Base-by-base conservation (phyloP, 2,329 filamentous ascomycete genomes). In the Calonectria hawksworthii region DNA sequence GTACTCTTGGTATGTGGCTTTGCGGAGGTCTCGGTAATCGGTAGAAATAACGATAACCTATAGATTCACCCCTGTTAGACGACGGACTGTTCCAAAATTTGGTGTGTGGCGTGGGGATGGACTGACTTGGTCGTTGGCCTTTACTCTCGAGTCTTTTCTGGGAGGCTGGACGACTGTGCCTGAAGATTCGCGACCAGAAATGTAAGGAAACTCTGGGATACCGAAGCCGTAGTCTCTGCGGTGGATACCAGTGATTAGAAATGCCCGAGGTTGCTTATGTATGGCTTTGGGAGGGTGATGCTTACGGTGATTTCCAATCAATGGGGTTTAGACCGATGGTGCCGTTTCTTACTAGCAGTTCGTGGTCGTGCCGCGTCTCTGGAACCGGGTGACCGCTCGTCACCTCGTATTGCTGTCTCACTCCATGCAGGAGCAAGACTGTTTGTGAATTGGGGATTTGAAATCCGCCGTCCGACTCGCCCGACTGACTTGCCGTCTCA, bases 261-360 rank as follows among this genome's bases (percentile, higher is more conserved):
- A 32, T 61, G 51, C 28, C 9, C 65, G 32, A 69, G 23, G 5
- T 6, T 36, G 23, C 26, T 51, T 36, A 47, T 28, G 47, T 10
- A 21, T 32, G 38, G 67, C 32, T 61, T 38, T 14, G 28, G 26
- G 34, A 18, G 4, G 16, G n/a, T 30, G 14, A 18, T 61, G 87
- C 91, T 78, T 86, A 94, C 93, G 93, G 92, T 74, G 92, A 90
- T 86, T 94, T 94, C 92, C 92, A 94, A 82, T 95, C 94, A 70
- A 96, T 94, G 0, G 94, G 94, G 79, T 96, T 96, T 47, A 96
- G 85, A 0, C 94, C 94, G 78, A 95, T 92, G 16, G 90, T 90
- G 47, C 89, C 86, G 1, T 92, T 89, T 80, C 90, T 90, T n/a
- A 95, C 89, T 7, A 95, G 84, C 7, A 94, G 84, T 78, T 95